These are phyloP conservation scores for Clitocybe nebularis DNA, from an alignment of 1,284 basidiomycete species.

Conservation along the genomic window DNA sequence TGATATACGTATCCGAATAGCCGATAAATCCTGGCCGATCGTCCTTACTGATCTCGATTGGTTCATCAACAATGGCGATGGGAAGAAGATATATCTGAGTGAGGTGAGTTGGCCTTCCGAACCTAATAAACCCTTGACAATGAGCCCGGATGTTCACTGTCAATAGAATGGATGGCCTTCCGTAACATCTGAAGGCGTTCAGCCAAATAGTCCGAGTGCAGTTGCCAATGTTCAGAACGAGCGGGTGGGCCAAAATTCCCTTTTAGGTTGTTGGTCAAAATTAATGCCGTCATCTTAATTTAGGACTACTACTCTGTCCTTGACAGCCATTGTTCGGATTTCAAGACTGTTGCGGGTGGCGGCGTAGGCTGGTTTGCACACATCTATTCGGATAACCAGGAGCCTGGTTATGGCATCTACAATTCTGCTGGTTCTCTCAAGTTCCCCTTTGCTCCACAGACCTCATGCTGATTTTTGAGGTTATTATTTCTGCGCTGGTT, in stretches of 20 bases:
- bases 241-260: conserved; percentile 26
- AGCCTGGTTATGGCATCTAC: conserved; percentile 68
- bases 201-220: conserved; percentile 55
- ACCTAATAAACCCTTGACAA: too few species aligned
- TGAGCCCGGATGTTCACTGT: not conserved
- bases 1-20: conserved; percentile 22
- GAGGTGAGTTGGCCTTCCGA: conserved; percentile 37
- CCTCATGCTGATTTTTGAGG: conserved; percentile 36
- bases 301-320: conserved; percentile 63
- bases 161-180: conserved; percentile 73
- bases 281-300: too few species aligned
- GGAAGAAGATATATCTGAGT: conserved; percentile 71
- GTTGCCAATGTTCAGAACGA: conserved; percentile 57
- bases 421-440: conserved; percentile 42
- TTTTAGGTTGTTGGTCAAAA: too few species aligned
- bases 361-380: conserved; percentile 80
- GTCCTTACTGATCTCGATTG: conserved; percentile 56
- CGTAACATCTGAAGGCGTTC: conserved; percentile 49
- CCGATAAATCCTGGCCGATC: conserved; percentile 58
- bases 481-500: too few species aligned
- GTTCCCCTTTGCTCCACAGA: conserved; percentile 51
- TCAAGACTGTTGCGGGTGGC: conserved; percentile 55
- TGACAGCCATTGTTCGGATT: conserved; percentile 56
- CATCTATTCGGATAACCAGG: conserved; percentile 63
- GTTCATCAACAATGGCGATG: conserved; percentile 54